Evolutionary conservation across 1,139 yeast species (phyloP).

Genomic region (Zygosaccharomyces sapae): DNA sequence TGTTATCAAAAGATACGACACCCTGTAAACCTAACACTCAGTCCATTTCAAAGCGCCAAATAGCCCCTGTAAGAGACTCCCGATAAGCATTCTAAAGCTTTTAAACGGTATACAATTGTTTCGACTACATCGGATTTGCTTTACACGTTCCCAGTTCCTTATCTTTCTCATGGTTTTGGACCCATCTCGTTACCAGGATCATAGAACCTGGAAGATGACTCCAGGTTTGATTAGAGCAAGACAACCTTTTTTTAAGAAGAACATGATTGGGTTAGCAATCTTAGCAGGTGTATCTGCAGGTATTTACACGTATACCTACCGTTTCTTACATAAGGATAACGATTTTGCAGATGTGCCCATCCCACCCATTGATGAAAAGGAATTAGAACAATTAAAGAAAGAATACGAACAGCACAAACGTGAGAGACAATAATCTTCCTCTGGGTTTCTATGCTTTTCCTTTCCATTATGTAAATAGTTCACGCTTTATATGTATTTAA

Average conservation of each 20-base stretch:
- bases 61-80: too few relatives aligned
- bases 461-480: conserved; percentile 10
- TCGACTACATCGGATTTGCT: neutral
- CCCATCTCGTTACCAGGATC: conserved; percentile 61
- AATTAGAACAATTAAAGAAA: conserved; percentile 62
- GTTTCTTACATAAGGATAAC: conserved; percentile 61
- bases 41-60: neutral
- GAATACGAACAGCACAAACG: conserved; percentile 51
- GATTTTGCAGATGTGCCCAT: conserved; percentile 89
- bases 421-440: conserved; percentile 15
- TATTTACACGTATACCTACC: conserved; percentile 70
- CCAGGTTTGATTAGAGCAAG: conserved; percentile 91
- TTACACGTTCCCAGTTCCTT: too few relatives aligned
- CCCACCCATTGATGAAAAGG: conserved; percentile 82
- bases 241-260: conserved; percentile 75
- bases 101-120: neutral
- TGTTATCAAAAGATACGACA: conserved; percentile 3
- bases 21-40: neutral
- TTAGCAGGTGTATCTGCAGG: conserved; percentile 62
- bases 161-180: conserved; percentile 24
- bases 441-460: neutral
- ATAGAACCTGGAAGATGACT: conserved; percentile 79
- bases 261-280: conserved; percentile 57
- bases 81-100: neutral
- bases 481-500: conserved; percentile 2